phyloP scores from a whole-genome alignment of 176 grass and related monocot genomes.

The Chloris gayana region DNA sequence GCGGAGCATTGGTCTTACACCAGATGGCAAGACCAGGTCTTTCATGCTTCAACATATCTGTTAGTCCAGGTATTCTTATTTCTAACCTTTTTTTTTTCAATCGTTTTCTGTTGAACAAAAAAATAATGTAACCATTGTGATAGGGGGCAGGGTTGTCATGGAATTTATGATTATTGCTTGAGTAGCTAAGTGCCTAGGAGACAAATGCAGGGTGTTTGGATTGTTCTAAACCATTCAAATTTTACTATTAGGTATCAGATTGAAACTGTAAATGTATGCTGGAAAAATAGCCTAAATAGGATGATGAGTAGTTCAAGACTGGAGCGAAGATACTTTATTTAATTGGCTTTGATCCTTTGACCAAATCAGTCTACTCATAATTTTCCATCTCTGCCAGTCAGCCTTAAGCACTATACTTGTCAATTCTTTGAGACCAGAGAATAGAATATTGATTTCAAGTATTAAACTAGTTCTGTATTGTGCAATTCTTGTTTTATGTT shows the following conservation, averaged over 20 bases:
- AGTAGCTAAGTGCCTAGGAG: not conserved
- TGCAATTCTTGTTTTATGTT: not conserved
- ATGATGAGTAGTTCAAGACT: not conserved
- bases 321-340: not conserved
- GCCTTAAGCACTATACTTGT: not conserved
- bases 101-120: not conserved
- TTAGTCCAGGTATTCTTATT: not conserved
- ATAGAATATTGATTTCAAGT: not conserved
- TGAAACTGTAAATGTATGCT: not conserved
- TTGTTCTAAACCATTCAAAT: not conserved
- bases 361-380: not conserved
- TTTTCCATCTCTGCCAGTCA: not conserved
- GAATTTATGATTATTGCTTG: not conserved
- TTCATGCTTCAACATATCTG: conserved; percentile 78
- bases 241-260: not conserved
- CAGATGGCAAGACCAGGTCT: conserved; percentile 69
- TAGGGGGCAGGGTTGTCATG: not conserved
- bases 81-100: not conserved
- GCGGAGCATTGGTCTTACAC: conserved; percentile 66
- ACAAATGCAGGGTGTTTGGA: not conserved
- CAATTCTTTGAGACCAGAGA: not conserved
- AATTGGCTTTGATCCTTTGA: not conserved
- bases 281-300: not conserved
- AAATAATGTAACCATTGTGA: not conserved
- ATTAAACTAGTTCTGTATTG: not conserved